Conservation (phyloP, 495 filamentous ascomycete genomes). For the Apodospora peruviana region DNA sequence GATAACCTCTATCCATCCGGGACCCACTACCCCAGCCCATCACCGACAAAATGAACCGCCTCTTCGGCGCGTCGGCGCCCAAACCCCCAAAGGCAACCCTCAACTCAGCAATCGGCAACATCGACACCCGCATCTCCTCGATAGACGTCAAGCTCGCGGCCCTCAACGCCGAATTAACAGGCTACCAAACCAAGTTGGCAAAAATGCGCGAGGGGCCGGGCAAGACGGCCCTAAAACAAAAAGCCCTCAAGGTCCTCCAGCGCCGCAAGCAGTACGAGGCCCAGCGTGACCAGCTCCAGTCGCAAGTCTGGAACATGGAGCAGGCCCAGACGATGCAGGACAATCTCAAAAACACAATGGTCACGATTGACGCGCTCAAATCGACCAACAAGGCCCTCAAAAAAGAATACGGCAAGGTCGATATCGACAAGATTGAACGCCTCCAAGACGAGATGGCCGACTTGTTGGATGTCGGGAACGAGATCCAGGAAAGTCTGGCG, state of each 20-base stretch:
- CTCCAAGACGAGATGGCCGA: conserved; percentile 99
- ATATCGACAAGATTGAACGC: conserved; percentile 94
- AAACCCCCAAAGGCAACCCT: conserved; percentile 90
- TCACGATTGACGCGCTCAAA: conserved; percentile 95
- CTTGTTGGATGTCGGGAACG: conserved; percentile 94
- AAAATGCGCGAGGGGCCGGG: conserved; percentile 97
- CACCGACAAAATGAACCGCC: conserved; percentile 70
- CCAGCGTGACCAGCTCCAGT: conserved; percentile 90
- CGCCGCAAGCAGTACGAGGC: conserved; percentile 94
- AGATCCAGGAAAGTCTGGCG: conserved; percentile 95
- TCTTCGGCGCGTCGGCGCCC: conserved; percentile 80
- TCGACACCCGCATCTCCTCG: conserved; percentile 80
- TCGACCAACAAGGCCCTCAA: conserved; percentile 86
- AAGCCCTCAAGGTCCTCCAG: conserved; percentile 91
- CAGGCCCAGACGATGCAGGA: conserved; percentile 99
- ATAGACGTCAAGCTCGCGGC: conserved; percentile 94
- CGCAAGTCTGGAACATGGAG: conserved; percentile 99
- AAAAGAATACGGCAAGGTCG: conserved; percentile 95
- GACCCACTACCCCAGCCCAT: background rate
- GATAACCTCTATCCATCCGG: background rate
- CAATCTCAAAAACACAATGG: conserved; percentile 98
- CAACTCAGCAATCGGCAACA: conserved; percentile 75
- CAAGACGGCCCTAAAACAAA: conserved; percentile 87
- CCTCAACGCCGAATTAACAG: conserved; percentile 82
- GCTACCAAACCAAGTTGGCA: conserved; percentile 79